phyloP scores from a whole-genome alignment of 176 grass and related monocot species.

The Eleusine coracana region DNA sequence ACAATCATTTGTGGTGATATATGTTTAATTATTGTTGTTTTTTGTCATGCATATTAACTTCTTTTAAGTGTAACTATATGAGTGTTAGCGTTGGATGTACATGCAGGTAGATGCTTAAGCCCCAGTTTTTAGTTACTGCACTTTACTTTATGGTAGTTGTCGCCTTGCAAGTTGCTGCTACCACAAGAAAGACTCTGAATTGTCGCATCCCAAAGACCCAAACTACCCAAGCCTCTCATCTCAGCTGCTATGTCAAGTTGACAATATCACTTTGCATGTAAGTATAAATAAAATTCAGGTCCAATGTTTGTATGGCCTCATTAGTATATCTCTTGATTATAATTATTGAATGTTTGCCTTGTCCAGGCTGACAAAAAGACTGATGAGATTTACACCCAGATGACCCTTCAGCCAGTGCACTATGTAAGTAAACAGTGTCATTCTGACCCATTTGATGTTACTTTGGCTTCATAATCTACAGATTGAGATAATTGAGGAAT shows the following conservation, averaged over 20 bases:
- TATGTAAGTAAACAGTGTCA: slow-evolving; percentile 58
- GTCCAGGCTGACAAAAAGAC: slow-evolving; percentile 92
- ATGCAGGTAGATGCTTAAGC: background rate
- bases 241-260: slow-evolving; percentile 96
- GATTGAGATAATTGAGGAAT: background rate
- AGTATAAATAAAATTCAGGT: background rate
- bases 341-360: background rate
- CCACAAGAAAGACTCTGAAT: slow-evolving; percentile 76
- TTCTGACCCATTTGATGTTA: slow-evolving; percentile 15
- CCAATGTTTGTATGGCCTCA: background rate
- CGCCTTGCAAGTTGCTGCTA: slow-evolving; percentile 71
- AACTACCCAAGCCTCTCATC: slow-evolving; percentile 79
- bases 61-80: background rate
- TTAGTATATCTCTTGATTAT: background rate
- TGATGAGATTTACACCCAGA: slow-evolving; percentile 93
- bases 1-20: background rate
- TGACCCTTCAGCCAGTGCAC: slow-evolving; percentile 93
- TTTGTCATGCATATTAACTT: background rate
- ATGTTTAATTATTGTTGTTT: background rate
- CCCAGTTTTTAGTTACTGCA: background rate
- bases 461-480: background rate
- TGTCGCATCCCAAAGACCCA: slow-evolving; percentile 63
- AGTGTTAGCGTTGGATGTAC: background rate
- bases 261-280: slow-evolving; percentile 90
- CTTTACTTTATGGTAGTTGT: background rate